Percentiles rank a stretch among this genome's conserved stretches.
Conservation (phyloP, 1,284 basidiomycete genomes). For the Spongiforma sp. region DNA sequence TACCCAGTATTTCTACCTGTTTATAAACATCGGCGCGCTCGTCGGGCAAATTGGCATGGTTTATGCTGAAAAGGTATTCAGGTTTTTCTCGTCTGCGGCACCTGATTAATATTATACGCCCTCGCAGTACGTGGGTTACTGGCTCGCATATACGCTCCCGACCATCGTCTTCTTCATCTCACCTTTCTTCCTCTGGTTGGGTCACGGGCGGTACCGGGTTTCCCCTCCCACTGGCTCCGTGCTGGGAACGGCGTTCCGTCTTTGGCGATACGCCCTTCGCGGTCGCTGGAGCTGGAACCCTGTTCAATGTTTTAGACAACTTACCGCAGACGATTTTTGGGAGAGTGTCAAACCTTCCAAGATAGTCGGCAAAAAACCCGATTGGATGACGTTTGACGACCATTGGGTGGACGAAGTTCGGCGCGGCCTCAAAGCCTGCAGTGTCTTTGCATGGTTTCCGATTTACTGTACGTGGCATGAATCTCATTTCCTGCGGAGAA, state of each 20-base stretch:
- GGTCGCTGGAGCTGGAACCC: constrained; percentile 69
- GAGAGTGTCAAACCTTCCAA: constrained; percentile 75
- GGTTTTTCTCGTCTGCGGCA: background rate
- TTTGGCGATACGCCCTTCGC: constrained; percentile 54
- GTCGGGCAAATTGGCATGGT: constrained; percentile 74
- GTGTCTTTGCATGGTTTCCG: constrained; percentile 81
- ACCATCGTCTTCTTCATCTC: constrained; percentile 71
- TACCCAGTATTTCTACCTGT: constrained; percentile 74
- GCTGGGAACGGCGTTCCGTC: constrained; percentile 55
- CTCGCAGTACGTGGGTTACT: constrained; percentile 69
- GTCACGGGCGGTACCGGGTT: constrained; percentile 67
- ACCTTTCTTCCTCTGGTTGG: constrained; percentile 72
- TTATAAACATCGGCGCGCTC: constrained; percentile 81
- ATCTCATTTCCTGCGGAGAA: background rate
- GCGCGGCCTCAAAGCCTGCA: constrained; percentile 85
- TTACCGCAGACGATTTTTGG: constrained; percentile 77
- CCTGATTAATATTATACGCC: constrained; percentile 4
- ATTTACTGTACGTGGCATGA: constrained; percentile 60
- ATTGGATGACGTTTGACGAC: constrained; percentile 80
- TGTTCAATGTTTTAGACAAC: constrained; percentile 47
- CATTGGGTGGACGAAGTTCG: constrained; percentile 85
- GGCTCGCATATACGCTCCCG: constrained; percentile 72
- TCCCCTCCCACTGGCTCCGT: constrained; percentile 84
- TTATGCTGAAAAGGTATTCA: constrained; percentile 68
- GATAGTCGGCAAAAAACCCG: constrained; percentile 47